Percentiles rank a stretch among this genome's conserved stretches.
Evolutionary conservation across 2,329 filamentous ascomycete genomes (phyloP).

Genomic region (Xylariomycetidae sp.): DNA sequence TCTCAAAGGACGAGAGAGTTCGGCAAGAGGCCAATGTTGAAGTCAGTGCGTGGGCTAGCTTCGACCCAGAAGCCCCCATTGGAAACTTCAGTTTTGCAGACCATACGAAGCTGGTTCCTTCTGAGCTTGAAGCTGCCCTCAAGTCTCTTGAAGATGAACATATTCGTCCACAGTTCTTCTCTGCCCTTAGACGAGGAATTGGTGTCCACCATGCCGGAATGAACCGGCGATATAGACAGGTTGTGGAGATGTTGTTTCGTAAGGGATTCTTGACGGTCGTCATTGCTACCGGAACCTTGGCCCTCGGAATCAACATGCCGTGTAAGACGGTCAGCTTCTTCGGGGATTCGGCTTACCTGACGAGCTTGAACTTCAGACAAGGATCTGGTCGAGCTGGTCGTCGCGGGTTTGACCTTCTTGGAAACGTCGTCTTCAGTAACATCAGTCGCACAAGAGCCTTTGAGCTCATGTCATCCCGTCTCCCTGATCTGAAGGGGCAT

Average conservation of each 20-base stretch:
- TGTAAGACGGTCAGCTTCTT: conserved; percentile 77
- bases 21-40: conserved; percentile 54
- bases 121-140: conserved; percentile 55
- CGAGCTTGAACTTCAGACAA: conserved; percentile 72
- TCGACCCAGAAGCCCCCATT: conserved; percentile 61
- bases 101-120: conserved; percentile 48
- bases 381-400: conserved; percentile 73
- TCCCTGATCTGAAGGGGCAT: conserved; percentile 72
- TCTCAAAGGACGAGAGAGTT: conserved; percentile 39
- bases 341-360: conserved; percentile 69
- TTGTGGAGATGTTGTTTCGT: conserved; percentile 70
- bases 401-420: conserved; percentile 74
- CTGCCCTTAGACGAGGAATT: conserved; percentile 61
- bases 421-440: conserved; percentile 75
- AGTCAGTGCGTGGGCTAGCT: conserved; percentile 54
- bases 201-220: conserved; percentile 77
- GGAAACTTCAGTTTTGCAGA: conserved; percentile 65
- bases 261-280: conserved; percentile 67
- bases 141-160: conserved; percentile 45
- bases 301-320: conserved; percentile 78
- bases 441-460: conserved; percentile 57
- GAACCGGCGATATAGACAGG: conserved; percentile 72
- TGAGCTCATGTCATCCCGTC: conserved; percentile 65
- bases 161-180: conserved; percentile 49
- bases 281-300: conserved; percentile 71